Base-by-base conservation (phyloP, 169 alveolate species). In the Plasmodium malariae region DNA sequence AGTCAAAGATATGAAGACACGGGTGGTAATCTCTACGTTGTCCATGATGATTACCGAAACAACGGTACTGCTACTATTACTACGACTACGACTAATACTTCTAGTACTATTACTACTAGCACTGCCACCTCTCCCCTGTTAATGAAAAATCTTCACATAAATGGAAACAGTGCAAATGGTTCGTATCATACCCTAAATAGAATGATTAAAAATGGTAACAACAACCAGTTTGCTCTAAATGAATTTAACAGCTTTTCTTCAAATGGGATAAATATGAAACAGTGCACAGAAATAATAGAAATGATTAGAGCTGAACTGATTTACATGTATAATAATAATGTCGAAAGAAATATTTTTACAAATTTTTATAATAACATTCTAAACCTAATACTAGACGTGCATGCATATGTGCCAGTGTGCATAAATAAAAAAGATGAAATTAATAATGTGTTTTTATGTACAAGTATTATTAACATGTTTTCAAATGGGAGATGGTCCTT, bases 351-450 rank as follows among this genome's bases (percentile, higher is more conserved):
- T 17, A 74, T 74, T 57, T 37, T 74, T 24, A 1, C 6, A 1
- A 74, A 54, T 37, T 57, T 74, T 7, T 55, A 74, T 9, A 32
- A 30, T 0, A 74, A 74, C 11, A 55, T 74, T 12, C 28, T 54
- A 34, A 74, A 26, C 6, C 24, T 74, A 17, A 30, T 74, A 4
- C 49, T 28, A 7, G 73, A 72, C 0, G 88, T 74, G 1, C 43
- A 74, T 19, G 88, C 88, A 11, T 55, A 55, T 2, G 71, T 74
- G 4, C 88, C 88, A 26, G 88, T 74, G n/a, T 55, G 19, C 11
- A 19, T 36, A 36, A 74, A 74, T 19, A 37, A 54, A 26, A 57
- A 57, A 14, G 88, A 74, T 9, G 73, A 74, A 55, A 74, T 74
- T 34, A 74, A 74, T 26, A 74, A 57, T 63, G 60, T 40, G 1